These are phyloP conservation scores for Spiraea crenata DNA, from an alignment of 331 rosid genomes.

Conservation along the genomic window DNA sequence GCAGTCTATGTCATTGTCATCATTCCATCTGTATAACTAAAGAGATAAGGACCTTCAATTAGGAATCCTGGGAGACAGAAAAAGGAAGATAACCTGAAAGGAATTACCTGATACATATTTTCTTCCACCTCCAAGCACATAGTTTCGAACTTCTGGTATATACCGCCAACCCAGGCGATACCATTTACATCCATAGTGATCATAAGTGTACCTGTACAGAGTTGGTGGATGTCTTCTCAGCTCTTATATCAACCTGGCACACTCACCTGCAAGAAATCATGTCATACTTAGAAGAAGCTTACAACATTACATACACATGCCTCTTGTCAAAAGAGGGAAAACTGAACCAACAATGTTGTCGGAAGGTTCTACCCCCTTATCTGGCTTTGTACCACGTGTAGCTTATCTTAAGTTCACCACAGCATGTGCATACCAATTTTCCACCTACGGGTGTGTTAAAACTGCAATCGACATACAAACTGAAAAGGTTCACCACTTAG, in stretches of 20 bases:
- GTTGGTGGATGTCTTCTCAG: constrained; percentile 14
- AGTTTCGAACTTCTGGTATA: constrained; percentile 69
- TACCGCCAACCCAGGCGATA: constrained; percentile 70
- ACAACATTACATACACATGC: background rate
- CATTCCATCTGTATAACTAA: background rate
- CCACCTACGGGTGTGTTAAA: no score
- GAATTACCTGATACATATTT: constrained; percentile 61
- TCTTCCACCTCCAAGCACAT: constrained; percentile 89
- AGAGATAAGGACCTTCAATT: background rate
- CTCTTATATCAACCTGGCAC: constrained; percentile 22
- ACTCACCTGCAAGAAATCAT: constrained; percentile 27
- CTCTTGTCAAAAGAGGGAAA: background rate
- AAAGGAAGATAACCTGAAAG: constrained; percentile 18
- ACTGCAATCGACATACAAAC: no score
- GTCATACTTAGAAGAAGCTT: constrained; percentile 18
- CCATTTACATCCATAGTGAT: constrained; percentile 62
- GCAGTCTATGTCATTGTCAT: background rate
- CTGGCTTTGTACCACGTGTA: no score
- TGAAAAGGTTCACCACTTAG: background rate
- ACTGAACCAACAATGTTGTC: constrained; percentile 1
- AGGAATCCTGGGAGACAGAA: background rate
- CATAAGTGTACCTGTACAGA: constrained; percentile 25
- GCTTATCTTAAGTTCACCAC: no score
- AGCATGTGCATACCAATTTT: no score
- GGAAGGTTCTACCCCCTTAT: background rate